Percentiles rank a stretch among this genome's conserved stretches.
These are phyloP conservation scores for Andrographis paniculata DNA, from an alignment of 305 asterid species.

Conservation along the genomic window DNA sequence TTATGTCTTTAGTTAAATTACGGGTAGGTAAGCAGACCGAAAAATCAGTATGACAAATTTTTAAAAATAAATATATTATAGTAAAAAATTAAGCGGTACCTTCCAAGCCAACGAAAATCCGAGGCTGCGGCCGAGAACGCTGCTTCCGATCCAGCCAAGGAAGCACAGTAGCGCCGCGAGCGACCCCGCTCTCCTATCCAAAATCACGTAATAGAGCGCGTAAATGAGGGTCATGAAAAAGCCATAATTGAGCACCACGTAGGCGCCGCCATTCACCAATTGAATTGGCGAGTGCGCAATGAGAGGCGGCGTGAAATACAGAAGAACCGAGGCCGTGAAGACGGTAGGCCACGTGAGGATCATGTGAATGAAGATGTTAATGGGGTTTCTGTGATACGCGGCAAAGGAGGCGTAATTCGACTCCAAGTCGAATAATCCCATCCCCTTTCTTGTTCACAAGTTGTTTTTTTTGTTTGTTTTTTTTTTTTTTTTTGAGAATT, in stretches of 20 bases:
- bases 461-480: too few species aligned
- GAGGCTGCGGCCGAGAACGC: constrained; percentile 45
- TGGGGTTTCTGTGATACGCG: constrained; percentile 83
- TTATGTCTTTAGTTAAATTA: too few species aligned
- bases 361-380: constrained; percentile 63
- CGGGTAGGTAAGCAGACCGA: too few species aligned
- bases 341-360: constrained; percentile 83
- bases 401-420: constrained; percentile 85
- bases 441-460: too few species aligned
- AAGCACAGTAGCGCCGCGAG: constrained; percentile 68
- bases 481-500: too few species aligned
- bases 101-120: constrained; percentile 79
- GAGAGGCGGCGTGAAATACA: constrained; percentile 66
- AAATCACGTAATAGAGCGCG: constrained; percentile 46
- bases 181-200: constrained; percentile 84
- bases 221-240: constrained; percentile 52
- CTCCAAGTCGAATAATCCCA: constrained; percentile 83
- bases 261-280: constrained; percentile 23
- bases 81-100: too few species aligned
- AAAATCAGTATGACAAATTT: too few species aligned
- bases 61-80: too few species aligned
- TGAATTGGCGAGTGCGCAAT: constrained; percentile 28
- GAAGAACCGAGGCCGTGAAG: constrained; percentile 47
- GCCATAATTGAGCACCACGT: constrained; percentile 61
- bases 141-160: constrained; percentile 64